phyloP scores from a whole-genome alignment of 73 alveolate genomes.

The Urostyla sp. region DNA sequence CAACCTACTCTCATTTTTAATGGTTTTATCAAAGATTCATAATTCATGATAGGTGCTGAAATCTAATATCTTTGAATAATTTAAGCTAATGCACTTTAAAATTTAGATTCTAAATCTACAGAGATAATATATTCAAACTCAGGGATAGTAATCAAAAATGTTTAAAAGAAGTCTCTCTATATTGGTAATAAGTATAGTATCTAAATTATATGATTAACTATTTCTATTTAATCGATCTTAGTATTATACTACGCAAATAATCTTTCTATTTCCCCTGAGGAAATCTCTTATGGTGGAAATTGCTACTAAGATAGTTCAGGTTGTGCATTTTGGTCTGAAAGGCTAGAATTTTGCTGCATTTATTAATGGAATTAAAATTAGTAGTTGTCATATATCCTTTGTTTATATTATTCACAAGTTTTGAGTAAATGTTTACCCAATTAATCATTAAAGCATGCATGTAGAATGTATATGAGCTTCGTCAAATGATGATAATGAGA shows the following conservation, averaged over 20 bases:
- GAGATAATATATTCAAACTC: constrained; percentile 32
- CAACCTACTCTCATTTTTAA: constrained; percentile 39
- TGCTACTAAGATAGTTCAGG: too few relatives aligned
- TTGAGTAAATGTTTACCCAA: constrained; percentile 57
- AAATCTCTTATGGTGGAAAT: not conserved
- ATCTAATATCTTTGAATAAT: constrained; percentile 10
- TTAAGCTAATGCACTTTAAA: not conserved
- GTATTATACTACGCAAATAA: not conserved
- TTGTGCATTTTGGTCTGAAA: not conserved
- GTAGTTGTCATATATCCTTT: not conserved
- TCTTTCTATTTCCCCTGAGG: constrained; percentile 39
- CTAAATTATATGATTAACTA: constrained; percentile 41
- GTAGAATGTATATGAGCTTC: constrained; percentile 44
- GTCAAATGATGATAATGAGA: constrained; percentile 38
- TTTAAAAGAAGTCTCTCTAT: constrained; percentile 26
- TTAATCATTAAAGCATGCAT: constrained; percentile 61
- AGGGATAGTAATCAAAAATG: constrained; percentile 11
- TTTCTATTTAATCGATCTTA: constrained; percentile 40
- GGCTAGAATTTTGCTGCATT: too few relatives aligned
- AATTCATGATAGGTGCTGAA: not conserved
- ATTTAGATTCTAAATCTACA: constrained; percentile 4
- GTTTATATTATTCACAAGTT: constrained; percentile 31
- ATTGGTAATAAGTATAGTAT: constrained; percentile 46
- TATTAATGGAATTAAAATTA: not conserved
- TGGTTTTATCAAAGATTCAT: constrained; percentile 26